Conservation (phyloP, 768 basidiomycete genomes). For the Dioszegia aurantiaca region DNA sequence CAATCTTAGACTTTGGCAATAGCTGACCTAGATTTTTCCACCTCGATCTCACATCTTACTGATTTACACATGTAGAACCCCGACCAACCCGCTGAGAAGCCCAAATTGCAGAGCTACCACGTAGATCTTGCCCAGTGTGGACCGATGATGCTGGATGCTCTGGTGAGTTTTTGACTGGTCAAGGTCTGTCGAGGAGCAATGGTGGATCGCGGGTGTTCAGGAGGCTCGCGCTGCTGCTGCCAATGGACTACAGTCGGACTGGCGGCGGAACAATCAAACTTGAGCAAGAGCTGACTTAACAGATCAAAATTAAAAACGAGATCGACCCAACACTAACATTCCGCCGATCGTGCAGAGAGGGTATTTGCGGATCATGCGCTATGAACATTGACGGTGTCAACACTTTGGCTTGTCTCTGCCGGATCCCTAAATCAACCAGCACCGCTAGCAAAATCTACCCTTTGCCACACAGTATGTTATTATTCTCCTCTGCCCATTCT, state of each 20-base stretch:
- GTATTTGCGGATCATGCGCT: constrained; percentile 96
- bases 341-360: constrained; percentile 58
- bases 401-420: constrained; percentile 93
- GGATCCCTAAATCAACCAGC: constrained; percentile 72
- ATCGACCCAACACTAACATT: constrained; percentile 95
- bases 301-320: constrained; percentile 98
- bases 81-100: constrained; percentile 88
- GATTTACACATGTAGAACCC: constrained; percentile 67
- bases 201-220: too few species aligned
- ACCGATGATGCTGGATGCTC: constrained; percentile 69
- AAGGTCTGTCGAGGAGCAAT: too few species aligned
- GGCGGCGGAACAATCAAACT: too few species aligned
- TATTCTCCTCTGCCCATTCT: too few species aligned
- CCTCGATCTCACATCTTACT: neutral
- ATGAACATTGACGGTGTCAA: constrained; percentile 98
- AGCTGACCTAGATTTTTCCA: too few species aligned
- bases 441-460: constrained; percentile 92
- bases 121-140: constrained; percentile 92
- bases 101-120: constrained; percentile 81
- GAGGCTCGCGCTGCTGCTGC: too few species aligned
- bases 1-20: too few species aligned
- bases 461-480: constrained; percentile 91
- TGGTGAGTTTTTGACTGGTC: constrained; percentile 43
- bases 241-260: too few species aligned
- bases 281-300: neutral